phyloP scores from a whole-genome alignment of 2,329 filamentous ascomycete genomes.

The Paraphoma chrysanthemicola region DNA sequence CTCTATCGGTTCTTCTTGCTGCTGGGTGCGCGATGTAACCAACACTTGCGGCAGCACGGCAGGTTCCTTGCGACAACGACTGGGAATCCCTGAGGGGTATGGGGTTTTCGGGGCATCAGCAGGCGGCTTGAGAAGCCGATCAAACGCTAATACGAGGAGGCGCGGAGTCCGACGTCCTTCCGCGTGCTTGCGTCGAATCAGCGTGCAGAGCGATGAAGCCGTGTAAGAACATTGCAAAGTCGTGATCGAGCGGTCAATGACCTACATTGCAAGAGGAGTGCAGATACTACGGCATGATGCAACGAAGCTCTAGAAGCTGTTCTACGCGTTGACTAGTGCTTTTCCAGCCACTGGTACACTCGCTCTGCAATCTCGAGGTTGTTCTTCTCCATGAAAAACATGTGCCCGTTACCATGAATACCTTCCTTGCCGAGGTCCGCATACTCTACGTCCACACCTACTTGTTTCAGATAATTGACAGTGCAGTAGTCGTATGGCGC shows the following conservation, averaged over 20 bases:
- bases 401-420: constrained; percentile 62
- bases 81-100: background rate
- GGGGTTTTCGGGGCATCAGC: background rate
- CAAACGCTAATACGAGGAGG: background rate
- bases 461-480: constrained; percentile 59
- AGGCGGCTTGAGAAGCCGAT: background rate
- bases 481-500: constrained; percentile 59
- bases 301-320: background rate
- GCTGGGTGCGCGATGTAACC: background rate
- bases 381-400: constrained; percentile 45
- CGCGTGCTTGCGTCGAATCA: background rate
- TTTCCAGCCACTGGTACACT: constrained; percentile 6
- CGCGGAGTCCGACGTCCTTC: background rate
- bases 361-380: constrained; percentile 28
- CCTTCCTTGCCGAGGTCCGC: constrained; percentile 61
- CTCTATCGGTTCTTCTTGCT: background rate
- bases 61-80: background rate
- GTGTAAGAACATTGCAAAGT: background rate
- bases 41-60: background rate
- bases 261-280: background rate
- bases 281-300: too few relatives aligned
- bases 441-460: constrained; percentile 32
- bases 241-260: background rate
- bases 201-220: background rate
- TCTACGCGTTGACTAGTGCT: background rate